Percentiles rank a stretch among this genome's conserved stretches.
These are phyloP conservation scores for Psilocybe mexicana DNA, from an alignment of 1,284 basidiomycete species.

Conservation along the genomic window DNA sequence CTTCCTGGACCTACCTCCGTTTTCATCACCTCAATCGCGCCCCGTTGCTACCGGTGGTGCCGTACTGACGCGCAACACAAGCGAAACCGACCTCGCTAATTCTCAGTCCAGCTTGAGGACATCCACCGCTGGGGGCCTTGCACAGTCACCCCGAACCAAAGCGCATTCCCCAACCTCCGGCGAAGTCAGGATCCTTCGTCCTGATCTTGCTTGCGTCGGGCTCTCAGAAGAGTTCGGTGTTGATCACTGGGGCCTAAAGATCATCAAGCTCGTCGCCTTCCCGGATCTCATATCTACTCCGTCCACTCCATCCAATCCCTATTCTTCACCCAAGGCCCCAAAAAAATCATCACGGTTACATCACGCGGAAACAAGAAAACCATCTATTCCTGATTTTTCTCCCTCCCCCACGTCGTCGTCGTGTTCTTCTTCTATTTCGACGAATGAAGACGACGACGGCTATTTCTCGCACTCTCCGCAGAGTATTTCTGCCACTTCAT, in stretches of 20 bases:
- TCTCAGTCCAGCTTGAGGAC: neutral
- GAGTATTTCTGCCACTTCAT: constrained; percentile 34
- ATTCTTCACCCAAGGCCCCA: constrained; percentile 19
- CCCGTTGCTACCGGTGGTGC: constrained; percentile 35
- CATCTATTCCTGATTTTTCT: constrained; percentile 1
- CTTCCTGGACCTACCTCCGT: constrained; percentile 35
- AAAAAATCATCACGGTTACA: constrained; percentile 7
- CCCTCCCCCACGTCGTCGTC: constrained; percentile 10
- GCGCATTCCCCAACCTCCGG: constrained; percentile 47
- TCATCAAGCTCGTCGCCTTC: constrained; percentile 72
- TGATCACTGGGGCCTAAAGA: constrained; percentile 72
- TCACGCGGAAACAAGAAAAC: too few species aligned
- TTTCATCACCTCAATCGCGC: neutral
- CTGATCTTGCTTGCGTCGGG: constrained; percentile 59
- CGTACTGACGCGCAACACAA: constrained; percentile 38
- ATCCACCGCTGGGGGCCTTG: neutral
- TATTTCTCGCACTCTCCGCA: constrained; percentile 59
- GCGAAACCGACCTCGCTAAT: constrained; percentile 19
- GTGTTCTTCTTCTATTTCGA: constrained; percentile 24
- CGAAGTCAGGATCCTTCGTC: constrained; percentile 50
- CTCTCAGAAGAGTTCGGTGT: constrained; percentile 58
- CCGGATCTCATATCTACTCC: constrained; percentile 59
- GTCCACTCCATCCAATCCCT: constrained; percentile 18
- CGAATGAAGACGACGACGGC: constrained; percentile 48
- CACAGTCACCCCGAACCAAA: constrained; percentile 28